Percentiles rank a stretch among this genome's conserved stretches.
Evolutionary conservation across 2,329 filamentous ascomycete genomes (phyloP).

Genomic region (Fusarium sp.): DNA sequence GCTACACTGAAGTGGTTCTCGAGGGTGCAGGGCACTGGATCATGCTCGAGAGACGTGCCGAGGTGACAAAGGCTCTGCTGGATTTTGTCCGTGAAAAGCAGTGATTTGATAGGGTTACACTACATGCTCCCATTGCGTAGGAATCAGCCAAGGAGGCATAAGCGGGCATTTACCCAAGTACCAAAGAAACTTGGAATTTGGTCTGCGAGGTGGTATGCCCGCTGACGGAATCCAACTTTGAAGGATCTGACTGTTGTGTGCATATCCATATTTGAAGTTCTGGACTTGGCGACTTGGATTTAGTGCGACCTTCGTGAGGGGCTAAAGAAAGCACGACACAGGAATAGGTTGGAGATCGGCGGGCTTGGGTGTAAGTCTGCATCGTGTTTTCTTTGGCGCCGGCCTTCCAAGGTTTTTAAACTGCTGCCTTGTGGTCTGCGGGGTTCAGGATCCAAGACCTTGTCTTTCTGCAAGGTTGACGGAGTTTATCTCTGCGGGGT

Average conservation of each 20-base stretch:
- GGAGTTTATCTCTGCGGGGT: not conserved
- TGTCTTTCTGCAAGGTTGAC: not conserved
- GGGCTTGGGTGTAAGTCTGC: too few relatives aligned
- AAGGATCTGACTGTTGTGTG: not conserved
- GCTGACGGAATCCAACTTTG: not conserved
- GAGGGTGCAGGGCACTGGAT: slow-evolving; percentile 39
- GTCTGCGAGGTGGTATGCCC: not conserved
- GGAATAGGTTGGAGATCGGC: too few relatives aligned
- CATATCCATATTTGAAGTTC: not conserved
- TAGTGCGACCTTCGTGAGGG: too few relatives aligned
- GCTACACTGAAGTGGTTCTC: slow-evolving; percentile 26
- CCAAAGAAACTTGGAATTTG: not conserved
- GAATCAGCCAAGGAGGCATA: not conserved
- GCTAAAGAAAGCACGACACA: too few relatives aligned
- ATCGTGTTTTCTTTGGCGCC: too few relatives aligned
- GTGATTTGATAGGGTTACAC: not conserved
- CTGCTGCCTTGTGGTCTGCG: slow-evolving; percentile 21
- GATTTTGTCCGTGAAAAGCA: slow-evolving; percentile 15
- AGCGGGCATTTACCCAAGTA: slow-evolving; percentile 1
- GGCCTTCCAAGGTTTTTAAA: slow-evolving; percentile 4
- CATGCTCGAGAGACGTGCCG: slow-evolving; percentile 34
- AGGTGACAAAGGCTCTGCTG: slow-evolving; percentile 27
- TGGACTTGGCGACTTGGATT: not conserved
- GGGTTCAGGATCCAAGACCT: slow-evolving; percentile 1
- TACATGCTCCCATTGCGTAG: not conserved